Evolutionary conservation across 2,329 filamentous ascomycete genomes (phyloP), one percentile per base, ranked within the genome.

Genomic region (Botrytis pseudocinerea): DNA sequence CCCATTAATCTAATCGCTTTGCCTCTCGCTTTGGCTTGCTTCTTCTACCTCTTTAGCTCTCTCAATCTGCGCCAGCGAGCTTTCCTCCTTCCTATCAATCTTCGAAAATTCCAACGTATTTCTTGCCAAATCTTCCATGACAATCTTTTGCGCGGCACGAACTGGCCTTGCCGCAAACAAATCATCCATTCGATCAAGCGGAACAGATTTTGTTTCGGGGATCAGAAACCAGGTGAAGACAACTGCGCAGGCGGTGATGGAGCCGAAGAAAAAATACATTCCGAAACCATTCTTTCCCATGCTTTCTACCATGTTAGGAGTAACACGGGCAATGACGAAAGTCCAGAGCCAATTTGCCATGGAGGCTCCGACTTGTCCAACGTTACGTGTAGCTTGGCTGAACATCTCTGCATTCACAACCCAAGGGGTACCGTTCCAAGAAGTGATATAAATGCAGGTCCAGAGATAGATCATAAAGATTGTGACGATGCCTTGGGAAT

Each of bases 151-250:
- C 12, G 79, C 79, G 32, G 76, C 63, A 12, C 72, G 73, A 16
- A 77, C 75, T n/a, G 64, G 73, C 10, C 76, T 69, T 6, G 68
- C 70, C 69, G 84, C 83, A 78, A 92, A 92, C 2, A 92, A 82
- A 10, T 84, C 83, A 78, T 92, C 90, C 85, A 92, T 90, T 46
- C 84, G 84, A 80, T 92, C 90, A 5, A 92, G 84, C 1, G 89
- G 89, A 25, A 92, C 83, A 51, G 86, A 84, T 82, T 91, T 91
- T 9, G 90, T 92, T 83, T 92, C 90, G 1, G 90, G 90, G 0
- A 92, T 77, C 59, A 89, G 83, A 83, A 89, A 90, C 79, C 84
- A 91, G 46, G 90, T 85, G 76, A 90, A 92, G 72, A 87, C 73
- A 72, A 86, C 83, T 0, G 87, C 87, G 12, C 86, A 73, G 22